Conservation (phyloP, 2,329 filamentous ascomycete genomes). For the Cytospora piceicola region DNA sequence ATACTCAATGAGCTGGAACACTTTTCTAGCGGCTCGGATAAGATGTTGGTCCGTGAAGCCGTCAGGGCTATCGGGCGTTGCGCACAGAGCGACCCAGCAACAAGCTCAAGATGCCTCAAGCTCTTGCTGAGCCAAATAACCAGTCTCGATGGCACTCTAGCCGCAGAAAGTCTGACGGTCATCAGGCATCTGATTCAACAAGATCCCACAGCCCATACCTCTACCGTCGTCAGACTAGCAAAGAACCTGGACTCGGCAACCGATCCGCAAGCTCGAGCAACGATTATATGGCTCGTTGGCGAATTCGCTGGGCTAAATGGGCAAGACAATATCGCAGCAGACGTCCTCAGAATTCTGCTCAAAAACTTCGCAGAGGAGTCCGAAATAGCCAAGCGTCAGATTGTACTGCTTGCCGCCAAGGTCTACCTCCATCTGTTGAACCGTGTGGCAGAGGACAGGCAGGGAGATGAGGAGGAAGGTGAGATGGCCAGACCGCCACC, state of each 20-base stretch:
- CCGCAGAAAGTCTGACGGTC: slow-evolving; percentile 91
- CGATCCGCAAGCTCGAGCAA: slow-evolving; percentile 86
- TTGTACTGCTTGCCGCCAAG: slow-evolving; percentile 91
- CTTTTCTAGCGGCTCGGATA: slow-evolving; percentile 77
- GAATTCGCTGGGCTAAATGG: slow-evolving; percentile 83
- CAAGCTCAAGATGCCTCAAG: slow-evolving; percentile 77
- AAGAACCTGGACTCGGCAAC: slow-evolving; percentile 89
- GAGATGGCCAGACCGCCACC: slow-evolving; percentile 38
- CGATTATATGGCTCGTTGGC: slow-evolving; percentile 96
- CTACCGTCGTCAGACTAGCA: slow-evolving; percentile 85
- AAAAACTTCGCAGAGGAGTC: slow-evolving; percentile 84
- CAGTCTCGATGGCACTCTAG: slow-evolving; percentile 82
- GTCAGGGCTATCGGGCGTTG: slow-evolving; percentile 93
- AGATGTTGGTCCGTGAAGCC: slow-evolving; percentile 80
- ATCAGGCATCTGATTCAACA: slow-evolving; percentile 96
- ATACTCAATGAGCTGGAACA: slow-evolving; percentile 93
- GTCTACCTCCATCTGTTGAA: slow-evolving; percentile 91
- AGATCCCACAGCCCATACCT: slow-evolving; percentile 76
- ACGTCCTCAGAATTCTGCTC: slow-evolving; percentile 85
- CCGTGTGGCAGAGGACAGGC: slow-evolving; percentile 42
- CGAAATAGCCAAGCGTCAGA: slow-evolving; percentile 86
- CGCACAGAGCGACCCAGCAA: slow-evolving; percentile 74
- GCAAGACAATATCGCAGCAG: slow-evolving; percentile 88
- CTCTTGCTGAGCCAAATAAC: slow-evolving; percentile 86
- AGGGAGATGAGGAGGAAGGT: slow-evolving; percentile 48